These are phyloP conservation scores for Tetradesmus lagerheimii DNA, from an alignment of 139 green algal genomes.

Conservation along the genomic window DNA sequence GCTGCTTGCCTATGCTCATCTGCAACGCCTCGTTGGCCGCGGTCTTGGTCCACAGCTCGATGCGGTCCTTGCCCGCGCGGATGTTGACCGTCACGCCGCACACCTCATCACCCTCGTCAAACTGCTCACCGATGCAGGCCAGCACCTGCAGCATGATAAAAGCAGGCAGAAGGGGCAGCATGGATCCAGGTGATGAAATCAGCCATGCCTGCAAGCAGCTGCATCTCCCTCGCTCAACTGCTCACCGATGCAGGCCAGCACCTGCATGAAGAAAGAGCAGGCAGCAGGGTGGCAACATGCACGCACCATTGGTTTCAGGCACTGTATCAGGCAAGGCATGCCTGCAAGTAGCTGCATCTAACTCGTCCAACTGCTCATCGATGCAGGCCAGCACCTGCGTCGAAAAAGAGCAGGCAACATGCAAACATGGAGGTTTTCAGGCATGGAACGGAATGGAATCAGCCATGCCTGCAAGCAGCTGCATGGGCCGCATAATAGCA, in stretches of 20 bases:
- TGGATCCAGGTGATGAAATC: neutral
- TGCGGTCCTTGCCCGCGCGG: conserved; percentile 82
- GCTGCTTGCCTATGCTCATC: conserved; percentile 88
- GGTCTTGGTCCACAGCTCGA: conserved; percentile 97
- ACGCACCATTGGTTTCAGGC: no score
- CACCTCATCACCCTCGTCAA: conserved; percentile 95
- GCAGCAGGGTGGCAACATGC: no score
- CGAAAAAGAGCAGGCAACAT: no score
- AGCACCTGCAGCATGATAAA: conserved; percentile 78
- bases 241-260: neutral
- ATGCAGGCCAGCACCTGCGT: no score
- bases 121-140: conserved; percentile 99
- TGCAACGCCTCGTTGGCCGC: conserved; percentile 90
- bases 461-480: no score
- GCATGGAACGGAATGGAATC: no score
- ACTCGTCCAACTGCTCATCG: no score
- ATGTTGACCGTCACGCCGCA: conserved; percentile 97
- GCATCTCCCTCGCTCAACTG: neutral
- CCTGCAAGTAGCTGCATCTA: no score
- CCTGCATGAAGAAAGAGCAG: no score
- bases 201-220: neutral
- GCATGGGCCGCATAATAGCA: no score
- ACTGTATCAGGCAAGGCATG: no score
- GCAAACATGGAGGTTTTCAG: no score
- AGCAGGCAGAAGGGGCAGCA: neutral